Conservation (phyloP, 2,329 filamentous ascomycete species). For the Pseudogymnoascus sp. region DNA sequence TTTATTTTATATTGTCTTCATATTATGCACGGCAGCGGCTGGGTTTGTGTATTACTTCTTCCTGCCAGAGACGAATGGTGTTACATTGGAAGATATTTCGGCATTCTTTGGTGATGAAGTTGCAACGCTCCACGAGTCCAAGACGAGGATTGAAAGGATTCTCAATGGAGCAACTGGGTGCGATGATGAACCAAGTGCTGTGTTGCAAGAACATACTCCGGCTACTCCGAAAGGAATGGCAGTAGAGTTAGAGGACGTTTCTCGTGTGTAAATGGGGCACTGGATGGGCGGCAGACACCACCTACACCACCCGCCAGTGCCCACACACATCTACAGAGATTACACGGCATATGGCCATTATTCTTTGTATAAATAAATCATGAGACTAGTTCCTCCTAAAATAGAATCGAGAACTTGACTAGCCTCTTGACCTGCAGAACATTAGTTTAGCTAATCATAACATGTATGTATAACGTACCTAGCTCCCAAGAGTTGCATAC, state of each 20-base stretch:
- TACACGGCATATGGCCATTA: background rate
- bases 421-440: background rate
- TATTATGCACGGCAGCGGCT: conserved; percentile 7
- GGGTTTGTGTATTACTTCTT: conserved; percentile 9
- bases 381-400: background rate
- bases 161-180: background rate
- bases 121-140: conserved; percentile 4
- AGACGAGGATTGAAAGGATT: background rate
- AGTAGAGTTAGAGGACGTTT: background rate
- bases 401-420: background rate
- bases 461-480: background rate
- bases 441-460: background rate
- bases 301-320: background rate
- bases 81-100: conserved; percentile 5
- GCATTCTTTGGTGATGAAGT: conserved; percentile 9
- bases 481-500: background rate
- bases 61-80: conserved; percentile 7
- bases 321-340: background rate
- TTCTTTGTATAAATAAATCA: background rate
- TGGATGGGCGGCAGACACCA: background rate
- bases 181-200: background rate
- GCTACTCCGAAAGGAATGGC: background rate
- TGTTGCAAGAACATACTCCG: background rate
- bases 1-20: conserved; percentile 12
- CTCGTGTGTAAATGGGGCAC: background rate